Percentiles rank a stretch among this genome's conserved stretches.
Evolutionary conservation across 2,329 filamentous ascomycete species (phyloP).

Genomic region (Phyllosticta paracitricarpa): DNA sequence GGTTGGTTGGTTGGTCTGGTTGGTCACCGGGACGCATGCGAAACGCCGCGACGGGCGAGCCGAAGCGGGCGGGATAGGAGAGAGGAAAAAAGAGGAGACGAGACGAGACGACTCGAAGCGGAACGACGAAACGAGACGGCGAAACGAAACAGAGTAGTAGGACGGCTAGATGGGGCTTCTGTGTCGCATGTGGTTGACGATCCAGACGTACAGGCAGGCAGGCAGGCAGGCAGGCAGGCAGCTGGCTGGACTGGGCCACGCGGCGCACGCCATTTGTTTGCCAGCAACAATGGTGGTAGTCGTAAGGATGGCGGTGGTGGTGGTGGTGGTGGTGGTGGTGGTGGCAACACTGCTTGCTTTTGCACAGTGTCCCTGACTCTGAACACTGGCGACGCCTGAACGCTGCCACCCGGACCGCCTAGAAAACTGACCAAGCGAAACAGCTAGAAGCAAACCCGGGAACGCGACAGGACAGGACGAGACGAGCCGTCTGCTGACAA

Average conservation of each 20-base stretch:
- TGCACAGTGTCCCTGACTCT: no score
- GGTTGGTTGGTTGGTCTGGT: no score
- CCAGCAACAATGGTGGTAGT: no score
- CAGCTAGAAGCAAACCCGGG: background rate
- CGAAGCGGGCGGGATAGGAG: background rate
- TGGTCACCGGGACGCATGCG: background rate
- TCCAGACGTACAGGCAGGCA: no score
- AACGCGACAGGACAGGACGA: background rate
- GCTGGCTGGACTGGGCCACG: no score
- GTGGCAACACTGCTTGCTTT: no score
- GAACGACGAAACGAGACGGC: background rate
- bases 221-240: no score
- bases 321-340: no score
- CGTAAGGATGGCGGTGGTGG: no score
- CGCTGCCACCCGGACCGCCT: background rate
- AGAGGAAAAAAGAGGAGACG: background rate
- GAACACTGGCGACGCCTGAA: no score
- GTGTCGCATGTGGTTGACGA: background rate
- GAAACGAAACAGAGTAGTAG: background rate
- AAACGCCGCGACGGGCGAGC: background rate
- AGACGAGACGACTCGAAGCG: background rate
- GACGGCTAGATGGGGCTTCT: background rate
- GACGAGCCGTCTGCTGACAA: background rate
- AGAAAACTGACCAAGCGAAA: background rate
- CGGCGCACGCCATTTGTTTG: no score